These are phyloP conservation scores for Pyricularia sp. DNA, from an alignment of 2,329 filamentous ascomycete species.

Conservation along the genomic window DNA sequence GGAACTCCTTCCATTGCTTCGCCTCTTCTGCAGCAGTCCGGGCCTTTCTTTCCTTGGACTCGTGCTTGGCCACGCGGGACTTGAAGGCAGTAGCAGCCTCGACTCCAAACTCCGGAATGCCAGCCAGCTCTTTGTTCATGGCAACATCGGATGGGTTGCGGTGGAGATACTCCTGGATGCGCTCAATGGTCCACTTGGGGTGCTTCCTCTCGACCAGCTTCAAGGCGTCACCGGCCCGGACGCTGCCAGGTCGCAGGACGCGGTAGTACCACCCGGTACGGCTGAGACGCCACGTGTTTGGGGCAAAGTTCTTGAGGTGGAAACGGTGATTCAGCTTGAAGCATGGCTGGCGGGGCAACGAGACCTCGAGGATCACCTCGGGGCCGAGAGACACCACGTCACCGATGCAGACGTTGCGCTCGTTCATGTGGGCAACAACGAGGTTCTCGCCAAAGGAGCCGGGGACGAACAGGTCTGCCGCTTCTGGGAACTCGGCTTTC, in stretches of 20 bases:
- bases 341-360: conserved; percentile 53
- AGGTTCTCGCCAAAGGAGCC: conserved; percentile 60
- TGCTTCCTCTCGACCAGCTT: conserved; percentile 42
- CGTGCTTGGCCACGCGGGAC: conserved; percentile 36
- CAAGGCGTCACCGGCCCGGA: conserved; percentile 48
- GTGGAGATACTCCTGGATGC: conserved; percentile 54
- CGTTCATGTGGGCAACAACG: conserved; percentile 47
- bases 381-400: conserved; percentile 45
- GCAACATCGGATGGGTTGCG: conserved; percentile 38
- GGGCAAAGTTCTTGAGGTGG: conserved; percentile 51
- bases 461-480: conserved; percentile 38
- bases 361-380: conserved; percentile 46
- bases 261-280: conserved; percentile 60
- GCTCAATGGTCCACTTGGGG: conserved; percentile 53
- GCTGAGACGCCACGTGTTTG: conserved; percentile 42
- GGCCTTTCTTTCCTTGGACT: conserved; percentile 15
- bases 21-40: conserved; percentile 16
- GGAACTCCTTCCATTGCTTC: conserved; percentile 32
- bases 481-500: conserved; percentile 40
- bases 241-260: conserved; percentile 43
- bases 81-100: conserved; percentile 39
- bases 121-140: conserved; percentile 42
- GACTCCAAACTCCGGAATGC: conserved; percentile 38
- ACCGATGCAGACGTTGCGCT: conserved; percentile 56
- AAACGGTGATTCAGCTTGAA: conserved; percentile 64